Evolutionary conservation across 2,329 filamentous ascomycete genomes (phyloP), one percentile per base, ranked within the genome.

Genomic region (Arthrinium puccinioides): DNA sequence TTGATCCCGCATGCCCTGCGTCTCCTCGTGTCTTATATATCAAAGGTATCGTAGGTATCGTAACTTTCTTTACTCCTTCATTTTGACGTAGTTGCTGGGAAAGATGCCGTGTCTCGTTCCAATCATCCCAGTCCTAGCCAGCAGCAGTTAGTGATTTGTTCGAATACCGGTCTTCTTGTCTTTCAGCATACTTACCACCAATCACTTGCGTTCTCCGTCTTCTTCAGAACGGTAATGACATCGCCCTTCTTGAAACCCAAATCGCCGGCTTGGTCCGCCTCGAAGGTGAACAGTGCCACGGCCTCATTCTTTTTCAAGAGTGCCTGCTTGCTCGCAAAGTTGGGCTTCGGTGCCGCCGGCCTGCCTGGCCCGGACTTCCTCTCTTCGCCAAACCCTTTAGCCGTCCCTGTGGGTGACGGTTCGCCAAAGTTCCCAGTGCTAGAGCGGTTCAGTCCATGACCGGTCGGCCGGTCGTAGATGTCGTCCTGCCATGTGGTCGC

Each of bases 181-280:
- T 9, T 21, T 4, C 28, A 24, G 19, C n/a, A 25, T 19, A 74
- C 78, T 50, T 70, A 84, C 79, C 90, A 97, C 90, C 90, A 97
- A 60, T 97, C 90, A 40, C 88, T 89, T 41, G 87, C 84, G 50
- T 84, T 96, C 5, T 97, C 87, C 5, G 90, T 97, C 62, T 85
- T 84, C 69, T 98, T 96, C 40, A 94, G 60, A 40, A 98, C 88
- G 1, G 88, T 96, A 47, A 98, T 96, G 39, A 97, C 63, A 21
- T 98, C 92, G 15, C 92, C 92, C 71, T 98, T 98, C 68, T 94
- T 95, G 65, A 98, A 98, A 0, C 83, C 87, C 39, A 97, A 60
- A 58, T 98, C 90, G 5, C 90, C 90, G 1, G 87, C 80, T 60
- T 96, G 89, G 53, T 95, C 90, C 0, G 88, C 82, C 45, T 97